Evolutionary conservation across 805 yeast genomes (phyloP), one percentile per base, ranked within the genome.

Genomic region (Candida qinlingensis): DNA sequence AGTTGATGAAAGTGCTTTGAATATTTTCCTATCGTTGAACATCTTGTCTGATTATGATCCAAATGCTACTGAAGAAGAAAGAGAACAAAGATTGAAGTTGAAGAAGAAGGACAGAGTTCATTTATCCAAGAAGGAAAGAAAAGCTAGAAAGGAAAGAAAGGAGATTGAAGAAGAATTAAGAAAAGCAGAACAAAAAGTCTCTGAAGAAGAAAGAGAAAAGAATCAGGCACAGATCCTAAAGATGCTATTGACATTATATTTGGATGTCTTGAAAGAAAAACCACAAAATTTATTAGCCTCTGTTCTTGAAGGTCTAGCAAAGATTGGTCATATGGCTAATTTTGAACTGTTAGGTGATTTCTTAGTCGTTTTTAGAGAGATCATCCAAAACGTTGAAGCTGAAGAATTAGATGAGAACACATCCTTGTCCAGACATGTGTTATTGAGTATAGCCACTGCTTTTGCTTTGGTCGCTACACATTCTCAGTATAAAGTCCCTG

Each of bases 341-440:
- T 81, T 92, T 49, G 98, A 94, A 55, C 72, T 94, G 41, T 76
- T 94, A 56, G 98, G 98, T 28, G 99, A 94, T 64, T 82, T 94
- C 67, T 72, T 94, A 45, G 95, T 85, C 62, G 96, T 91, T 7
- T 74, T 94, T 65, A 76, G 91, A 56, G 98, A 94, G 65, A 77
- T 91, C 27, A 79, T 89, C 64, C 58, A 60, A 10, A 87, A 77
- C 48, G 68, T 68, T 54, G 67, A 70, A 38, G 70, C 64, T 3
- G 77, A 74, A 7, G 75, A 77, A 37, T 64, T 72, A 13, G 69
- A 75, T 33, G 53, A 41, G 59, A 74, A 41, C 64, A 10, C 45
- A 62, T 44, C 81, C 55, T 45, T 51, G 9, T 73, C 83, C 37
- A 79, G 97, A 54, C 90, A 89, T 53, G 74, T 87, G 0, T 71